phyloP scores from a whole-genome alignment of 805 yeast genomes.

The Suhomyces tanzawaensis region DNA sequence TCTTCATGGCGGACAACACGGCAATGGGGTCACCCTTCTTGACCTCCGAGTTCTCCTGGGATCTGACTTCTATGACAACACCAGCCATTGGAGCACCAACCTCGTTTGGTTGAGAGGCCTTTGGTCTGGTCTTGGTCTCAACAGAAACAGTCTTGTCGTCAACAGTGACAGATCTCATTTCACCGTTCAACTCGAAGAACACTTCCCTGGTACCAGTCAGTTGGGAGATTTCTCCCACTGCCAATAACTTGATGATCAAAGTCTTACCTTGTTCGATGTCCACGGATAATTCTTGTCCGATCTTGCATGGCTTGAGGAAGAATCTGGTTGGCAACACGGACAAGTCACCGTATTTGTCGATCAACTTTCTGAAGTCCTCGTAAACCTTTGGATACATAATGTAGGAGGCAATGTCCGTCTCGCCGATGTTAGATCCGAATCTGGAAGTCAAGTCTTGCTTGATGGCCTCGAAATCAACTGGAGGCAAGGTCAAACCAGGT shows the following conservation, averaged over 20 bases:
- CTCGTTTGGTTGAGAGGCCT: slow-evolving; percentile 90
- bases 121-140: slow-evolving; percentile 81
- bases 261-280: slow-evolving; percentile 95
- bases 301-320: slow-evolving; percentile 82
- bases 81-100: slow-evolving; percentile 99
- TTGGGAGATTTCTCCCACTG: slow-evolving; percentile 82
- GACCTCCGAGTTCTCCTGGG: slow-evolving; percentile 81
- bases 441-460: slow-evolving; percentile 71
- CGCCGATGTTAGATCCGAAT: slow-evolving; percentile 71
- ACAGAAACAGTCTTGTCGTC: slow-evolving; percentile 85
- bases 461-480: slow-evolving; percentile 73
- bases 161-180: slow-evolving; percentile 90
- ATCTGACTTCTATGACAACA: slow-evolving; percentile 91
- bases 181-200: slow-evolving; percentile 97
- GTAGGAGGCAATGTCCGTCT: slow-evolving; percentile 90
- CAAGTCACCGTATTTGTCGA: slow-evolving; percentile 84
- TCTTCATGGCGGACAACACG: slow-evolving; percentile 96
- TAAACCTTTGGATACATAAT: slow-evolving; percentile 98
- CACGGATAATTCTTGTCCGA: slow-evolving; percentile 85
- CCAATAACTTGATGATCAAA: slow-evolving; percentile 85
- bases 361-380: slow-evolving; percentile 75
- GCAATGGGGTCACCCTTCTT: slow-evolving; percentile 96
- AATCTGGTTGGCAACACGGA: slow-evolving; percentile 90
- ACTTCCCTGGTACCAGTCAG: slow-evolving; percentile 94
- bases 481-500: slow-evolving; percentile 89